Evolutionary conservation across 306 rosid genomes (phyloP).

Genomic region (Notholithocarpus densiflorus): DNA sequence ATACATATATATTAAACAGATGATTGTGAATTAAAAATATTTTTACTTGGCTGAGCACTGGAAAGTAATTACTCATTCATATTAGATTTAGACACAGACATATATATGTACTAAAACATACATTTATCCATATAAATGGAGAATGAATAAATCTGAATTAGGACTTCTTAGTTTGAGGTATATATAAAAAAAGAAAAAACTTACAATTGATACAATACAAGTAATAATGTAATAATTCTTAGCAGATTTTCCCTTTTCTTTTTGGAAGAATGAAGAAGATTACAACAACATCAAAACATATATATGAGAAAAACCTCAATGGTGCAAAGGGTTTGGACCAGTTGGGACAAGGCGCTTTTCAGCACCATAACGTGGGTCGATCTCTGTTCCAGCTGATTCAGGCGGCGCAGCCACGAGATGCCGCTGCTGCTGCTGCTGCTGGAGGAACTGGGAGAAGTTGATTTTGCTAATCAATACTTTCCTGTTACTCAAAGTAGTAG

Average conservation of each 20-base stretch:
- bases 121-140: not conserved
- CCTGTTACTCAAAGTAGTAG: slow-evolving; percentile 26
- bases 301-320: slow-evolving; percentile 39
- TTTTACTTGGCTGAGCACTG: too few relatives aligned
- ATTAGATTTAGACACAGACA: not conserved
- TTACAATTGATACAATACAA: not conserved
- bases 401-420: not conserved
- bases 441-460: slow-evolving; percentile 59
- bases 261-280: not conserved
- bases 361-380: slow-evolving; percentile 71
- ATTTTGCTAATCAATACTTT: slow-evolving; percentile 36
- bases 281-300: slow-evolving; percentile 1
- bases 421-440: slow-evolving; percentile 17
- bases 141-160: not conserved
- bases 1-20: too few relatives aligned
- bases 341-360: slow-evolving; percentile 89
- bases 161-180: not conserved
- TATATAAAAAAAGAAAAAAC: not conserved
- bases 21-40: too few relatives aligned
- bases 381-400: slow-evolving; percentile 15
- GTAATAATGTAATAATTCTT: not conserved
- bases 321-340: slow-evolving; percentile 99
- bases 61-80: not conserved
- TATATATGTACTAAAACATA: not conserved
- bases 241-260: not conserved